Conservation (phyloP, 176 grass and related monocot genomes). For the Bolboschoenus planiculmis region DNA sequence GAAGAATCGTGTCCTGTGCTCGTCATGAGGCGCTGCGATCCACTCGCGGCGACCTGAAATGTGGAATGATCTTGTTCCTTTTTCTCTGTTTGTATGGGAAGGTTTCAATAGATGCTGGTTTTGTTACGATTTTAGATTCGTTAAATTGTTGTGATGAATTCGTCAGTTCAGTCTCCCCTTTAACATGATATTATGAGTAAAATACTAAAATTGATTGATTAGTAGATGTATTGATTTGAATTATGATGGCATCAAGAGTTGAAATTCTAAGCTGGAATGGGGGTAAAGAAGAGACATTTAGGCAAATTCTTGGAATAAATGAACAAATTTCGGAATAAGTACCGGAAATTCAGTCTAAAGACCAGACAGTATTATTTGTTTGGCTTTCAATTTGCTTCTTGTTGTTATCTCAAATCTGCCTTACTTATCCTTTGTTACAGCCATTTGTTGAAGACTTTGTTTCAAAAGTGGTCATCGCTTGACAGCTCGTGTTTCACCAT, state of each 20-base stretch:
- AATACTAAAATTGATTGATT: neutral
- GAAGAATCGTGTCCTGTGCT: neutral
- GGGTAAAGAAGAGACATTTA: neutral
- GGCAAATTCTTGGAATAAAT: neutral
- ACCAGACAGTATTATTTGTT: neutral
- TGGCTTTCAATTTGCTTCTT: neutral
- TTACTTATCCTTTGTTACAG: slow-evolving; percentile 38
- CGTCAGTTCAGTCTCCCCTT: neutral
- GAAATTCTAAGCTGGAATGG: neutral
- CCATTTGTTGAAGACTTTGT: slow-evolving; percentile 59
- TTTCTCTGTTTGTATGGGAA: neutral
- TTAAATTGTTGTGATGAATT: neutral
- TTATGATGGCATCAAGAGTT: neutral
- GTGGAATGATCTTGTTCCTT: neutral
- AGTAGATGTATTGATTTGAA: neutral
- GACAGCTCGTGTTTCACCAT: slow-evolving; percentile 65
- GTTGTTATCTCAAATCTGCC: neutral
- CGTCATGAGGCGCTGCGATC: neutral
- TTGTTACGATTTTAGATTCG: neutral
- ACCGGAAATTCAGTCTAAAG: neutral
- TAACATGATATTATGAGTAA: neutral
- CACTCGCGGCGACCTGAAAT: neutral
- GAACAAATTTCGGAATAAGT: neutral
- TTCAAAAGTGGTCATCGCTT: slow-evolving; percentile 45
- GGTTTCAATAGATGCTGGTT: neutral